Evolutionary conservation across 2,329 filamentous ascomycete genomes (phyloP).

Genomic region (Pseudocercospora fijiensis): DNA sequence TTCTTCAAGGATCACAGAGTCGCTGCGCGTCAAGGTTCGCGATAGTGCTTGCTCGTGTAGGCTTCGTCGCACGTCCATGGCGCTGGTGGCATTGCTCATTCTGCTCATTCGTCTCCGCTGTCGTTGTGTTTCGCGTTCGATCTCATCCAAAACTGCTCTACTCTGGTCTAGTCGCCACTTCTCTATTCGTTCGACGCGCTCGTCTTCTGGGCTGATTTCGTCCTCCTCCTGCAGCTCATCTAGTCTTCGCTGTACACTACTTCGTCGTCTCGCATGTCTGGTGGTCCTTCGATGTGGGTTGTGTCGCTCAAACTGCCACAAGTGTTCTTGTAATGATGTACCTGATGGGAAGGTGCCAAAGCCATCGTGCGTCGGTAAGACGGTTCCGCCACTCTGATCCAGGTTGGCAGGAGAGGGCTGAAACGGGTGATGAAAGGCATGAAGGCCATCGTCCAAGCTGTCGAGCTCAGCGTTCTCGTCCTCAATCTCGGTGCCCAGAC

Average conservation of each 20-base stretch:
- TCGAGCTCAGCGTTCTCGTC: slow-evolving; percentile 72
- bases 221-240: slow-evolving; percentile 55
- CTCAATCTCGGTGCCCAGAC: slow-evolving; percentile 45
- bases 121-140: slow-evolving; percentile 75
- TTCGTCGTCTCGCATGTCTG: slow-evolving; percentile 54
- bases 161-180: slow-evolving; percentile 91
- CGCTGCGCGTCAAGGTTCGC: slow-evolving; percentile 21
- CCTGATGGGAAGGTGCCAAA: slow-evolving; percentile 71
- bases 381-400: slow-evolving; percentile 61
- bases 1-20: slow-evolving; percentile 30
- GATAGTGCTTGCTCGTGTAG: slow-evolving; percentile 24
- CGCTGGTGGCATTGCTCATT: slow-evolving; percentile 42
- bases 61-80: slow-evolving; percentile 14
- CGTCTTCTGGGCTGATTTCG: slow-evolving; percentile 59
- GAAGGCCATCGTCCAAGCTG: slow-evolving; percentile 86
- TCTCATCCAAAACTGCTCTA: slow-evolving; percentile 77
- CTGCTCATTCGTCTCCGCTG: slow-evolving; percentile 63
- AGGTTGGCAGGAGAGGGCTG: slow-evolving; percentile 37
- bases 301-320: slow-evolving; percentile 85
- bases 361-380: slow-evolving; percentile 90
- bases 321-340: slow-evolving; percentile 69
- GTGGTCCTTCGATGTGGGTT: slow-evolving; percentile 65
- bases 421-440: slow-evolving; percentile 72
- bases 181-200: slow-evolving; percentile 82
- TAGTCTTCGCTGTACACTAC: slow-evolving; percentile 58